A percentile compares a stretch with the other conserved stretches of the same genome.
Conservation (phyloP, 345 rosid species). For the Lumnitzera racemosa region DNA sequence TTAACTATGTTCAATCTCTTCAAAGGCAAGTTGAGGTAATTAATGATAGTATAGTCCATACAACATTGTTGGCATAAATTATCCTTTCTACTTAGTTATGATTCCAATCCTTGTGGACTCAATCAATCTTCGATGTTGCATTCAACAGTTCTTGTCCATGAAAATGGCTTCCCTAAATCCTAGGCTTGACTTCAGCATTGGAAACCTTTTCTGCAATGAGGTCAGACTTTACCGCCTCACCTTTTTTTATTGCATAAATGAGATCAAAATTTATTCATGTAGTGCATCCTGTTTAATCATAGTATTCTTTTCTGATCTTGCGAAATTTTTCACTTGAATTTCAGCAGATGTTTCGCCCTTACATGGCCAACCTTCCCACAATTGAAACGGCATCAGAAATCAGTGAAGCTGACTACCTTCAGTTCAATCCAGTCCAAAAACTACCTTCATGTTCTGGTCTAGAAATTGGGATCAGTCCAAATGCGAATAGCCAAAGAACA, state of each 20-base stretch:
- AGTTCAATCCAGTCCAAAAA: constrained; percentile 43
- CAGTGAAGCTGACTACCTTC: constrained; percentile 39
- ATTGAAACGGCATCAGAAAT: constrained; percentile 38
- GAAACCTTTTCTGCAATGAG: constrained; percentile 45
- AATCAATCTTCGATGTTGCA: not conserved
- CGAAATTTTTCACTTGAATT: not conserved
- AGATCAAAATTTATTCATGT: too few species aligned
- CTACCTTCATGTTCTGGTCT: constrained; percentile 30
- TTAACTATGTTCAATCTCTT: constrained; percentile 75
- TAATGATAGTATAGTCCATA: not conserved
- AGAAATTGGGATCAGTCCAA: constrained; percentile 32
- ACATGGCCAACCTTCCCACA: constrained; percentile 23
- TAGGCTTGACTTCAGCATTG: constrained; percentile 40
- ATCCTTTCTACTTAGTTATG: not conserved
- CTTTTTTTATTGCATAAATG: not conserved
- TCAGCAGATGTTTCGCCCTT: constrained; percentile 29
- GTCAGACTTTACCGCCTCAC: constrained; percentile 11
- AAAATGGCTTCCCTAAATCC: constrained; percentile 54
- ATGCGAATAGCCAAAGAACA: constrained; percentile 28
- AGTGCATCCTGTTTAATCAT: not conserved
- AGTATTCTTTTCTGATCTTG: not conserved
- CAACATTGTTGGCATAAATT: too few species aligned
- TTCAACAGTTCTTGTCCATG: constrained; percentile 59
- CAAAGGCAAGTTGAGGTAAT: constrained; percentile 70
- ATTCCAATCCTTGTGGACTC: not conserved